These are phyloP conservation scores for Cronartium ribicola DNA, from an alignment of 1,284 basidiomycete species.

Conservation along the genomic window DNA sequence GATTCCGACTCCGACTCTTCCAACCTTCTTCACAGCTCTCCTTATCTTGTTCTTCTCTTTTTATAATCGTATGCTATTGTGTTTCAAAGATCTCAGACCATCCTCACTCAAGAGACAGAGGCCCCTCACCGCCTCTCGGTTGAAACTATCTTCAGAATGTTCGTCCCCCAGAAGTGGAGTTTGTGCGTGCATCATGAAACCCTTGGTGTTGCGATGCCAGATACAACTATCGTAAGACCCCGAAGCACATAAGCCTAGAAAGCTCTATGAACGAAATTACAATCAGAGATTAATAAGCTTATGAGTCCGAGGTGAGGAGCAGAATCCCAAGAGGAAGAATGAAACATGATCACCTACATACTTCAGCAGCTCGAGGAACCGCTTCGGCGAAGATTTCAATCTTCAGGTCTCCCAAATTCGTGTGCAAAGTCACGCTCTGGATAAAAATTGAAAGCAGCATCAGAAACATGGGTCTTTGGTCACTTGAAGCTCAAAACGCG, in stretches of 20 bases:
- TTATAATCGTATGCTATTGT: too few relatives aligned
- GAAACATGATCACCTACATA: conserved; percentile 19
- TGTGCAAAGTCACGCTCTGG: conserved; percentile 74
- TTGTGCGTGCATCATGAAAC: conserved; percentile 9
- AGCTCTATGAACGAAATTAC: conserved; percentile 63
- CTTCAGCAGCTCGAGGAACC: conserved; percentile 84
- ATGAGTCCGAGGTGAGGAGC: not conserved
- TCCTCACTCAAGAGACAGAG: too few relatives aligned
- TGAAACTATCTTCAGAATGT: too few relatives aligned
- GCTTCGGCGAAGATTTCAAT: conserved; percentile 96
- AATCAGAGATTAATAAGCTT: conserved; percentile 9
- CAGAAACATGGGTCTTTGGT: too few relatives aligned
- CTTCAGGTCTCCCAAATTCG: conserved; percentile 91
- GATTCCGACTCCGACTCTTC: too few relatives aligned
- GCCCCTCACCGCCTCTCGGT: too few relatives aligned
- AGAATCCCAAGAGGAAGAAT: not conserved
- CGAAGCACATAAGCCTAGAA: conserved; percentile 85
- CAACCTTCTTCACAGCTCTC: too few relatives aligned
- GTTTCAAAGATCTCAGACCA: too few relatives aligned
- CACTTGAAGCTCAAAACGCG: too few relatives aligned
- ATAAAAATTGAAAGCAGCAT: not conserved
- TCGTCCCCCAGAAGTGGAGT: not conserved
- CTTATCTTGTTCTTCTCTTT: too few relatives aligned
- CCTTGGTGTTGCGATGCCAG: conserved; percentile 65
- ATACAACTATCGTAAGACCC: conserved; percentile 79